Conservation (phyloP, 176 grass and related monocot genomes). For the Musa itinerans region DNA sequence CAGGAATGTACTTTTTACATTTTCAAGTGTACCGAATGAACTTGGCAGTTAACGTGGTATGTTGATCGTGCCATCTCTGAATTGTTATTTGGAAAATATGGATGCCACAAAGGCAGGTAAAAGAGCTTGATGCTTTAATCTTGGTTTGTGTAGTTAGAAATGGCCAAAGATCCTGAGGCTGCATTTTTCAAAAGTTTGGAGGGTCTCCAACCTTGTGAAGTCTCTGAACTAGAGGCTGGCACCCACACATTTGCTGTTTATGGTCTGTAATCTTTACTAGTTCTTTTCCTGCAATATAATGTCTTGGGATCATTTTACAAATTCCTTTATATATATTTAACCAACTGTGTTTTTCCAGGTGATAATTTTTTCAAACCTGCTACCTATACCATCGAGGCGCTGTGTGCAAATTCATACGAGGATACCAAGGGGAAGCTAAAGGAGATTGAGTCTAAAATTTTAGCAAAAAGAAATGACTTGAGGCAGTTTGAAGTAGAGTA, state of each 20-base stretch:
- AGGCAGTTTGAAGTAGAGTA: conserved; percentile 81
- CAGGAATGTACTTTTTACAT: conserved; percentile 96
- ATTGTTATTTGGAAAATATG: background rate
- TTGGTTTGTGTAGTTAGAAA: conserved; percentile 51
- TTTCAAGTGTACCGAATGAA: conserved; percentile 99
- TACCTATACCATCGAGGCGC: conserved; percentile 71
- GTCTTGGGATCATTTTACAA: conserved; percentile 10
- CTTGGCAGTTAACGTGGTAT: conserved; percentile 27
- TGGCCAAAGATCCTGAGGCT: conserved; percentile 94
- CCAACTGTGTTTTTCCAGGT: conserved; percentile 35
- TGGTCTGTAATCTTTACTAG: background rate
- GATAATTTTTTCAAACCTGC: conserved; percentile 96
- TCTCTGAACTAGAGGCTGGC: background rate
- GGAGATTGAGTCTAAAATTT: conserved; percentile 80
- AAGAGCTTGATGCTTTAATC: background rate
- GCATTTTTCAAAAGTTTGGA: conserved; percentile 73
- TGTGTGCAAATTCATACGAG: conserved; percentile 65
- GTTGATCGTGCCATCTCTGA: background rate
- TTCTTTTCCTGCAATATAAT: conserved; percentile 50
- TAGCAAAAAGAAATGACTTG: conserved; percentile 80
- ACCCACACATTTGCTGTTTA: background rate
- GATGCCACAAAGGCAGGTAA: background rate
- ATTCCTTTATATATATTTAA: conserved; percentile 16
- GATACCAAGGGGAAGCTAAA: conserved; percentile 72
- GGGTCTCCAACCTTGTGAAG: conserved; percentile 44